phyloP scores from a whole-genome alignment of 2,329 filamentous ascomycete species.

The Zasmidium cellare region DNA sequence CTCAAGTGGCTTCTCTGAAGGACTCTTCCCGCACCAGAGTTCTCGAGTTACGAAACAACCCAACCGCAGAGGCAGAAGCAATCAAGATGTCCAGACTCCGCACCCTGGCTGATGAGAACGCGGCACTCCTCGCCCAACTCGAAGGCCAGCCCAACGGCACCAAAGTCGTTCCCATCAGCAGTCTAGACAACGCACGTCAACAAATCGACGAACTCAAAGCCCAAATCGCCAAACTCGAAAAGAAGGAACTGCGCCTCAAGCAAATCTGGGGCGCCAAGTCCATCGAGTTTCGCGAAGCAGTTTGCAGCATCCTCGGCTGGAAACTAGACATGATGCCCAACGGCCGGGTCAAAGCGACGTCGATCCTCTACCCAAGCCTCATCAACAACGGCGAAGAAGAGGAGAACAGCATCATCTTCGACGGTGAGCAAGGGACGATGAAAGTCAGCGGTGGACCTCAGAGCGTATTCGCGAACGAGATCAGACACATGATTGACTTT shows the following conservation, averaged over 20 bases:
- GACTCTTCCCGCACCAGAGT: constrained; percentile 75
- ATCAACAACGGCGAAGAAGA: constrained; percentile 48
- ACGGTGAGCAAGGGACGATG: constrained; percentile 94
- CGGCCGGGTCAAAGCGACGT: constrained; percentile 89
- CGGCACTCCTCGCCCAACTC: constrained; percentile 69
- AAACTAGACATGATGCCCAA: constrained; percentile 96
- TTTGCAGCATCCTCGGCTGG: constrained; percentile 89
- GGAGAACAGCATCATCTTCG: constrained; percentile 71
- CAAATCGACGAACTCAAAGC: constrained; percentile 63
- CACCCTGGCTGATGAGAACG: constrained; percentile 79
- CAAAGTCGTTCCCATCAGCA: constrained; percentile 72
- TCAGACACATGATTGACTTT: constrained; percentile 84
- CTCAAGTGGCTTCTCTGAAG: constrained; percentile 69
- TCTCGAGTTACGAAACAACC: constrained; percentile 86
- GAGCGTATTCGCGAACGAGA: constrained; percentile 81
- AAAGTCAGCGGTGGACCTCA: constrained; percentile 90
- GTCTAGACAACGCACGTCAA: constrained; percentile 72
- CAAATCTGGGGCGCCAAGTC: constrained; percentile 92
- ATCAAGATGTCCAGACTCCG: constrained; percentile 79
- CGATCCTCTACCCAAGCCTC: constrained; percentile 68
- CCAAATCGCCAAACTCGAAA: constrained; percentile 66
- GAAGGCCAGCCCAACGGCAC: constrained; percentile 45
- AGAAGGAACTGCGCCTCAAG: constrained; percentile 80
- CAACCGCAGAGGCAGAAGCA: constrained; percentile 80
- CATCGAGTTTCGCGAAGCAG: constrained; percentile 91